These are phyloP conservation scores for Austroboletus eburneus DNA, from an alignment of 768 basidiomycete genomes.

Conservation along the genomic window DNA sequence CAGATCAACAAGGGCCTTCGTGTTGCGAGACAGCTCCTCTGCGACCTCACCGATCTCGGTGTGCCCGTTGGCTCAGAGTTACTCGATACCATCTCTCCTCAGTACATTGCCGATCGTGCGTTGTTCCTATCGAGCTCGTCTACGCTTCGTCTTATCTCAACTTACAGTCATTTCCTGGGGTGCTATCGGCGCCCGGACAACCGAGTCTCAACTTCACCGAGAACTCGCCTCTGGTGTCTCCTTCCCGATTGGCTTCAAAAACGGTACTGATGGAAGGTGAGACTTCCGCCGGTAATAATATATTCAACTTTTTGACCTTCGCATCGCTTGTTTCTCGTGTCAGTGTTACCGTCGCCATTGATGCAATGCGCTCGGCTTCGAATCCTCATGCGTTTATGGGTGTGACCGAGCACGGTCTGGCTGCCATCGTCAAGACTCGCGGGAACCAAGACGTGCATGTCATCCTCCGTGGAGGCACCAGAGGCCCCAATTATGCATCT, in stretches of 20 bases:
- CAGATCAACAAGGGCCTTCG: constrained; percentile 95
- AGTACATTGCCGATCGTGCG: constrained; percentile 75
- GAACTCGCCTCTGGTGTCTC: constrained; percentile 95
- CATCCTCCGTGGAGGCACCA: constrained; percentile 90
- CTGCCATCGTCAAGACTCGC: constrained; percentile 90
- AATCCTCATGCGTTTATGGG: constrained; percentile 98
- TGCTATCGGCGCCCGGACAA: constrained; percentile 95
- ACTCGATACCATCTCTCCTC: constrained; percentile 80
- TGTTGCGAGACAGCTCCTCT: constrained; percentile 81
- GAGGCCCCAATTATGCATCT: constrained; percentile 82
- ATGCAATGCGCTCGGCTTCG: constrained; percentile 90
- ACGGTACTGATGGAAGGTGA: constrained; percentile 92
- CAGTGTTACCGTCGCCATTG: constrained; percentile 84
- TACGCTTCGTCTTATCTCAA: not conserved
- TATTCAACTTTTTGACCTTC: not conserved
- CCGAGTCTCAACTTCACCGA: constrained; percentile 95
- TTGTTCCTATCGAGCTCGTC: constrained; percentile 2
- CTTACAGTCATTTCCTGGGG: constrained; percentile 77
- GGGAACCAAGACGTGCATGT: constrained; percentile 90
- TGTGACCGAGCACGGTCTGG: constrained; percentile 81
- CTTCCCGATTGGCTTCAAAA: constrained; percentile 99
- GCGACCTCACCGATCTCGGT: constrained; percentile 85
- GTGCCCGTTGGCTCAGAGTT: constrained; percentile 94
- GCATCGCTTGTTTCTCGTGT: constrained; percentile 1
- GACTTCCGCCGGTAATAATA: constrained; percentile 2